A percentile compares a stretch with the other conserved stretches of the same genome.
Evolutionary conservation across 192 early-diverging fungal genomes (phyloP).

Genomic region (Lobulomyces angularis): DNA sequence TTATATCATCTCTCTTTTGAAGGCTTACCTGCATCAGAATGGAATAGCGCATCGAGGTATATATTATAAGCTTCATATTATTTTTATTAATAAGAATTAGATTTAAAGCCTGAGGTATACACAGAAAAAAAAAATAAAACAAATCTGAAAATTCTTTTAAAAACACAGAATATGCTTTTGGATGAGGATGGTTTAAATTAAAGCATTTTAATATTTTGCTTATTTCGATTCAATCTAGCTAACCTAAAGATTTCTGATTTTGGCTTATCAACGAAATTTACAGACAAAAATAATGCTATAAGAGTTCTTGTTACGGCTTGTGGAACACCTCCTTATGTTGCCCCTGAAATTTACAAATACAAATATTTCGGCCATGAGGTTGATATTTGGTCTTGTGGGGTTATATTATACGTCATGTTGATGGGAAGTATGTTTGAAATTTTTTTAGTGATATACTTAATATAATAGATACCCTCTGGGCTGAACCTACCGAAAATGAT

Average conservation of each 20-base stretch:
- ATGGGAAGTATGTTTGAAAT: conserved; percentile 57
- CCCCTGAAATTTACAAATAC: conserved; percentile 38
- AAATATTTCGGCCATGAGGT: conserved; percentile 47
- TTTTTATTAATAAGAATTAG: too few species aligned
- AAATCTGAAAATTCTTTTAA: conserved; percentile 6
- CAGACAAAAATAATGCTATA: conserved; percentile 26
- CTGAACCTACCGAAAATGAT: too few species aligned
- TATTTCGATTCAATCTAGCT: conserved; percentile 14
- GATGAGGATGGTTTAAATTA: conserved; percentile 21
- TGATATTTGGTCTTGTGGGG: conserved; percentile 59
- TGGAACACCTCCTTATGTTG: conserved; percentile 61
- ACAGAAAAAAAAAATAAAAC: neutral
- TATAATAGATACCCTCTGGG: too few species aligned
- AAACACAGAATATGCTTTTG: conserved; percentile 36
- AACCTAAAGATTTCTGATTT: conserved; percentile 65
- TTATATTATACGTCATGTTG: conserved; percentile 58
- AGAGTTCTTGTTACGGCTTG: conserved; percentile 55
- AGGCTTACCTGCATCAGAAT: conserved; percentile 36
- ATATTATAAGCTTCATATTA: too few species aligned
- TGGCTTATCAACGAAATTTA: conserved; percentile 57
- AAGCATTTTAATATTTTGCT: conserved; percentile 5
- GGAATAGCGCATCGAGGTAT: conserved; percentile 56
- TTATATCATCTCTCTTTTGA: neutral
- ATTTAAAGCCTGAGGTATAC: conserved; percentile 61
- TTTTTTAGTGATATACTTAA: too few species aligned